These are phyloP conservation scores for Acanthamoeba triangularis DNA, from an alignment of 208 protist species.

Conservation along the genomic window DNA sequence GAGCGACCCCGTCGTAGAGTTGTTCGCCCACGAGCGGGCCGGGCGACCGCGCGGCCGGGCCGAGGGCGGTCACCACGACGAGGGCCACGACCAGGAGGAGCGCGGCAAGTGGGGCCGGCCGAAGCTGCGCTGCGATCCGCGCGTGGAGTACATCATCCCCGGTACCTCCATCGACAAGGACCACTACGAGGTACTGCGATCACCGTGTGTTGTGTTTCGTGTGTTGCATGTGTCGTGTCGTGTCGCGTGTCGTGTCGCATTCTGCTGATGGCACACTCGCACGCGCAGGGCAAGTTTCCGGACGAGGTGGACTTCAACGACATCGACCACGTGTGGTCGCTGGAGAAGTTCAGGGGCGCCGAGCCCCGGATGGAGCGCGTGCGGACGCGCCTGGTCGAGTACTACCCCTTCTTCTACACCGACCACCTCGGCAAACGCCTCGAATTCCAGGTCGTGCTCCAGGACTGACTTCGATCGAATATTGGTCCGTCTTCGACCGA, in stretches of 20 bases:
- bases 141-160: constrained; percentile 30
- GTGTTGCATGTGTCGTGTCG: neutral
- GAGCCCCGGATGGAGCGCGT: constrained; percentile 13
- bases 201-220: too few relatives aligned
- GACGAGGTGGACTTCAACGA: constrained; percentile 50
- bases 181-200: neutral
- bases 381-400: neutral
- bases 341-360: neutral
- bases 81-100: neutral
- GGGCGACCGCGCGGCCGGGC: too few relatives aligned
- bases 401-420: constrained; percentile 50
- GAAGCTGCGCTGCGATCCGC: neutral
- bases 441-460: constrained; percentile 10
- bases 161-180: constrained; percentile 49
- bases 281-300: neutral
- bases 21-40: neutral
- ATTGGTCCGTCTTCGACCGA: too few relatives aligned
- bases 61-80: too few relatives aligned
- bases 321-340: constrained; percentile 23
- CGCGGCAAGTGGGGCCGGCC: constrained; percentile 31
- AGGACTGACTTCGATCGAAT: neutral
- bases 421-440: constrained; percentile 40
- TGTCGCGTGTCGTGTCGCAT: too few relatives aligned
- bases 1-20: constrained; percentile 2
- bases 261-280: too few relatives aligned